Percentiles rank a stretch among this genome's conserved stretches.
Conservation (phyloP, 306 rosid genomes). For the Lablab purpureus region DNA sequence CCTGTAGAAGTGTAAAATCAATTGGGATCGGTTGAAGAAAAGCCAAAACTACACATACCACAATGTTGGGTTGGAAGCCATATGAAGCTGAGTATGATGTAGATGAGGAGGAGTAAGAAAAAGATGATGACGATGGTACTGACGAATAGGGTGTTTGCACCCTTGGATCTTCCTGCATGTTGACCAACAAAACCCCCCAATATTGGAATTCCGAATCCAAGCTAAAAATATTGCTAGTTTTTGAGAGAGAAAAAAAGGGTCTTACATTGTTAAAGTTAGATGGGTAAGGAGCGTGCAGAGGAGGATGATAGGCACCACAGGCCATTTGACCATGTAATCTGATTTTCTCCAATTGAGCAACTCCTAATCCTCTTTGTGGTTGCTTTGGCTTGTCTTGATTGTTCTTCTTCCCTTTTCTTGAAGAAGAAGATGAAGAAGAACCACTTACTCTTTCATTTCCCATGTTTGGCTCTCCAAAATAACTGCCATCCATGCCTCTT, state of each 20-base stretch:
- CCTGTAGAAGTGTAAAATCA: constrained; percentile 31
- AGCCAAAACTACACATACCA: constrained; percentile 60
- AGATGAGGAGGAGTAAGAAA: constrained; percentile 78
- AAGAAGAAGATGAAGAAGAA: constrained; percentile 51
- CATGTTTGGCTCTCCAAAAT: constrained; percentile 87
- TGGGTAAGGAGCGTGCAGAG: constrained; percentile 58
- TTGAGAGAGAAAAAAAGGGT: constrained; percentile 4
- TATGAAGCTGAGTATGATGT: constrained; percentile 74
- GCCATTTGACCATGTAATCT: constrained; percentile 91
- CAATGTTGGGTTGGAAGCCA: constrained; percentile 74
- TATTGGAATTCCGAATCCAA: constrained; percentile 2
- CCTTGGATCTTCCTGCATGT: constrained; percentile 76
- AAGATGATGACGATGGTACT: constrained; percentile 73
- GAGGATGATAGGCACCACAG: constrained; percentile 49
- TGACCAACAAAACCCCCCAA: constrained; percentile 21
- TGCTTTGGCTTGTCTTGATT: constrained; percentile 91
- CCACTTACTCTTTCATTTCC: constrained; percentile 68
- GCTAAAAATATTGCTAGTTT: neutral
- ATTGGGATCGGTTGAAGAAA: constrained; percentile 32
- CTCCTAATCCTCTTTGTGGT: constrained; percentile 99
- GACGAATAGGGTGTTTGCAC: constrained; percentile 74
- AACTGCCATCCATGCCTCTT: constrained; percentile 66
- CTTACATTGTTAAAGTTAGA: constrained; percentile 68
- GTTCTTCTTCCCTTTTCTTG: constrained; percentile 83
- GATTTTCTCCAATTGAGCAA: constrained; percentile 98